Conservation (phyloP, 176 grass and related monocot genomes). For the Musa acuminata region DNA sequence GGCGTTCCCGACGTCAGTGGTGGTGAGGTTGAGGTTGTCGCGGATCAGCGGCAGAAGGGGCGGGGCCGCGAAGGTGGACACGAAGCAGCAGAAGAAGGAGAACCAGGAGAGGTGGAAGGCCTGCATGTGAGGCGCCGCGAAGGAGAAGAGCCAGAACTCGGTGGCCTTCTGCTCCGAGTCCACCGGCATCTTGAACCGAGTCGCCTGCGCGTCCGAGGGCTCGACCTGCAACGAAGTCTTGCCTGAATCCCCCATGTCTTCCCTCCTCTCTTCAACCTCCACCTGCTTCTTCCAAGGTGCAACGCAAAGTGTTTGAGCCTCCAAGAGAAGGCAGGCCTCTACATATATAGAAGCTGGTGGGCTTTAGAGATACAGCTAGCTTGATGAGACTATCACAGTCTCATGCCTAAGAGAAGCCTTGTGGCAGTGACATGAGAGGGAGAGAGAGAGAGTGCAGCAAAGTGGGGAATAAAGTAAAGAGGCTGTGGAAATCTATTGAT, state of each 20-base stretch:
- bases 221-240: neutral
- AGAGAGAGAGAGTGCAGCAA: no score
- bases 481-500: no score
- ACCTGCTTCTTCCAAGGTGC: neutral
- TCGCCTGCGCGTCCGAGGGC: neutral
- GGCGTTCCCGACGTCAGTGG: slow-evolving; percentile 86
- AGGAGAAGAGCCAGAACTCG: slow-evolving; percentile 86
- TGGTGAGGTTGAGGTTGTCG: slow-evolving; percentile 61
- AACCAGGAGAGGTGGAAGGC: slow-evolving; percentile 93
- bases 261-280: no score
- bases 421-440: no score
- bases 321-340: neutral
- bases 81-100: slow-evolving; percentile 99
- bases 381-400: no score
- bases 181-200: slow-evolving; percentile 59
- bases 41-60: slow-evolving; percentile 84
- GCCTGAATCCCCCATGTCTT: neutral
- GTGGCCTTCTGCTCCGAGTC: slow-evolving; percentile 90
- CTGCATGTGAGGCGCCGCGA: slow-evolving; percentile 67
- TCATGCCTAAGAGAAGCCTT: no score
- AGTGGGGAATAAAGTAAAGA: no score
- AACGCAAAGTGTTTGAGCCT: neutral
- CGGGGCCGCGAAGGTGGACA: slow-evolving; percentile 78
- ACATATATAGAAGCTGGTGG: no score
- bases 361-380: no score